Evolutionary conservation across 164 flowering plant species (phyloP).

Genomic region (Kalanchoe fedtschenkoi): DNA sequence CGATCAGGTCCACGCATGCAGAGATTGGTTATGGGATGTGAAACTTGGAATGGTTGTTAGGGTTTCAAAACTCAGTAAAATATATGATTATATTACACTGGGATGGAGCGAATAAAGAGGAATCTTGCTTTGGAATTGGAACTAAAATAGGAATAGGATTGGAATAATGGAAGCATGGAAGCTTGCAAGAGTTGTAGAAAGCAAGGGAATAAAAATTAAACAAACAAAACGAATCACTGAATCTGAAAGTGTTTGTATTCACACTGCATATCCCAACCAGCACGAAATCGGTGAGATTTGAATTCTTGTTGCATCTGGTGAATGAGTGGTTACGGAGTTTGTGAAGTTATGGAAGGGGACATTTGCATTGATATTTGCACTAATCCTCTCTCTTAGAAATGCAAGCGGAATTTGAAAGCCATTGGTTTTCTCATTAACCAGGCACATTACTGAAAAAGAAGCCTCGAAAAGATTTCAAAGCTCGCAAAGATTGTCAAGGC

Average conservation of each 20-base stretch:
- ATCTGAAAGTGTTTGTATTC: neutral
- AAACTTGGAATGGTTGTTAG: neutral
- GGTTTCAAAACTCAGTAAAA: neutral
- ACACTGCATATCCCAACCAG: constrained; percentile 3
- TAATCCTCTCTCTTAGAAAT: neutral
- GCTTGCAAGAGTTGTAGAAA: neutral
- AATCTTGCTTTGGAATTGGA: constrained; percentile 3
- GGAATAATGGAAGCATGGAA: constrained; percentile 4
- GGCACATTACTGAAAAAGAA: constrained; percentile 4
- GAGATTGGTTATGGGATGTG: neutral
- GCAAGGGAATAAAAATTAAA: neutral
- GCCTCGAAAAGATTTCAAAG: constrained; percentile 1
- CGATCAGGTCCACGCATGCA: too few relatives aligned
- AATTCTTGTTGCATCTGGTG: neutral
- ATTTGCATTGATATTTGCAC: neutral
- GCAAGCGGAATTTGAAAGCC: neutral
- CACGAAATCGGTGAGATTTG: constrained; percentile 1
- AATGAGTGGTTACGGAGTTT: constrained; percentile 4
- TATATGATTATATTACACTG: neutral
- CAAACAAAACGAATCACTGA: neutral
- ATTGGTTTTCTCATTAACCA: neutral
- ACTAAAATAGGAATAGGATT: neutral
- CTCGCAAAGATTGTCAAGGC: neutral
- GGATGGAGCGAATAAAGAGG: neutral
- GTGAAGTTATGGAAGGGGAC: neutral